These are phyloP conservation scores for Rhodamnia argentea DNA, from an alignment of 345 rosid species.

Conservation along the genomic window DNA sequence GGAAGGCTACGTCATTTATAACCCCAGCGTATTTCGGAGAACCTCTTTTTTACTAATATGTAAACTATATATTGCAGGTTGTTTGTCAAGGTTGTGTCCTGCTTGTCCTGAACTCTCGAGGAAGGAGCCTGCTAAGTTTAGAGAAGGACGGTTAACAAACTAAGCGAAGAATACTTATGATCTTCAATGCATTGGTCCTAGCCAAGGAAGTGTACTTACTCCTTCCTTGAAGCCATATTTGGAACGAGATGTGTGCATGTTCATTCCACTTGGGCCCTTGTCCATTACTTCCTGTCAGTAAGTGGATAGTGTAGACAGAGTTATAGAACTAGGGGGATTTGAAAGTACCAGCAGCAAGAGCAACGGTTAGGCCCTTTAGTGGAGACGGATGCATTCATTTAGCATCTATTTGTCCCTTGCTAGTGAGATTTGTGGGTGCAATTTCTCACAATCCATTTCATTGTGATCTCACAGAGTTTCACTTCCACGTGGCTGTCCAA, in stretches of 20 bases:
- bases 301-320: background rate
- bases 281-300: background rate
- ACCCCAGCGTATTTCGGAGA: too few relatives aligned
- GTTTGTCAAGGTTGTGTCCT: slow-evolving; percentile 66
- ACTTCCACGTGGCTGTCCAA: background rate
- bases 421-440: background rate
- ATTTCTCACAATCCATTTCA: background rate
- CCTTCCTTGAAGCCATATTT: background rate
- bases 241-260: background rate
- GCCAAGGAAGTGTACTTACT: slow-evolving; percentile 45
- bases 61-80: slow-evolving; percentile 34
- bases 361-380: background rate
- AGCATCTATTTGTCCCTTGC: background rate
- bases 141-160: slow-evolving; percentile 18
- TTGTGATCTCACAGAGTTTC: background rate
- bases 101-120: slow-evolving; percentile 63
- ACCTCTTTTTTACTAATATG: too few relatives aligned
- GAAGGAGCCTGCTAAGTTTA: slow-evolving; percentile 45
- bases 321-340: background rate
- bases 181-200: slow-evolving; percentile 87
- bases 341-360: background rate
- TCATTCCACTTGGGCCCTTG: background rate
- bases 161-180: slow-evolving; percentile 65
- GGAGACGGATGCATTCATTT: background rate
- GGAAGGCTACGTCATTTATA: too few relatives aligned